phyloP scores from a whole-genome alignment of 2,329 filamentous ascomycete genomes.

The Colletotrichum eremochloae region DNA sequence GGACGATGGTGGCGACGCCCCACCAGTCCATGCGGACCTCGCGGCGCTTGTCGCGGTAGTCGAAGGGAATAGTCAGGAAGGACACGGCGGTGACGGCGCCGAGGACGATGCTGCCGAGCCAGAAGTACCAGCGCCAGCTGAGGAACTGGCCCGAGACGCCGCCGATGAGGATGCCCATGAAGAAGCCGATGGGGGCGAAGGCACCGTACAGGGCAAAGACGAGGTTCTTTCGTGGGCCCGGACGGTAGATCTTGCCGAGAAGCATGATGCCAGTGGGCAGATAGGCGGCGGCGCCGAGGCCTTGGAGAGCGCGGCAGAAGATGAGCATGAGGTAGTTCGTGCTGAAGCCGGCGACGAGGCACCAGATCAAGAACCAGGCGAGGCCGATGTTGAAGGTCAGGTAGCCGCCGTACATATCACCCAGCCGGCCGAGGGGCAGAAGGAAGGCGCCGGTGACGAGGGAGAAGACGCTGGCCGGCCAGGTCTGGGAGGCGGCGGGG shows the following conservation, averaged over 20 bases:
- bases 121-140: constrained; percentile 79
- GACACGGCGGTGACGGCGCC: constrained; percentile 63
- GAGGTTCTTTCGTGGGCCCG: constrained; percentile 79
- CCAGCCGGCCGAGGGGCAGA: constrained; percentile 72
- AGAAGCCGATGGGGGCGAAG: constrained; percentile 70
- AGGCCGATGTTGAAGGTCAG: constrained; percentile 71
- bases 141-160: constrained; percentile 72
- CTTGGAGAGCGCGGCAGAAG: constrained; percentile 79
- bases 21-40: constrained; percentile 70
- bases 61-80: constrained; percentile 55
- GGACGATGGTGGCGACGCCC: constrained; percentile 66
- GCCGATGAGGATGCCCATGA: constrained; percentile 75
- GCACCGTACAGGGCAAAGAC: constrained; percentile 72
- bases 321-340: constrained; percentile 78
- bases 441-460: constrained; percentile 69
- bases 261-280: constrained; percentile 79
- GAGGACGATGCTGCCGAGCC: constrained; percentile 64
- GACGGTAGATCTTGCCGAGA: constrained; percentile 76
- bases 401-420: constrained; percentile 74
- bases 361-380: constrained; percentile 77
- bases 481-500: constrained; percentile 70
- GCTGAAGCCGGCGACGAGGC: constrained; percentile 78
- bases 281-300: constrained; percentile 79
- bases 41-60: constrained; percentile 46
- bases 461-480: constrained; percentile 75